Percentiles rank a stretch among this genome's conserved stretches.
phyloP scores from a whole-genome alignment of 148 eudicot species.

The Fallopia convolvulus region DNA sequence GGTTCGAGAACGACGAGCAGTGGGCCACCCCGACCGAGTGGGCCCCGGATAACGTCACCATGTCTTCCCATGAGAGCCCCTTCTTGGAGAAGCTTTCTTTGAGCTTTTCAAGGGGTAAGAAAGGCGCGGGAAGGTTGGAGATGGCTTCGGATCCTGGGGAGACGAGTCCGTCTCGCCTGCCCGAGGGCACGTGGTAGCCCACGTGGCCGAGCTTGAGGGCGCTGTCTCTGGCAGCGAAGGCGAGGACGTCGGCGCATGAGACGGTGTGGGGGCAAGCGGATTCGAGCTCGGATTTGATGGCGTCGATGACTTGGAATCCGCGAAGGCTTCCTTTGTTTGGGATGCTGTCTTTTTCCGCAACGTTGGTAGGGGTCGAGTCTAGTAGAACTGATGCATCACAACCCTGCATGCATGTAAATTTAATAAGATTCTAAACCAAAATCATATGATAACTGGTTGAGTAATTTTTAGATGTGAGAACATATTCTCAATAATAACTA shows the following conservation, averaged over 20 bases:
- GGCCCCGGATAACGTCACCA: constrained; percentile 46
- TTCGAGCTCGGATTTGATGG: constrained; percentile 32
- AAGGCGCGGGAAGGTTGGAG: constrained; percentile 30
- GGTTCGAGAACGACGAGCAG: constrained; percentile 36
- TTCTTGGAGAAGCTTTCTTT: constrained; percentile 23
- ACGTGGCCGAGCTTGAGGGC: constrained; percentile 34
- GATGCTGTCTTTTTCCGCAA: constrained; percentile 35
- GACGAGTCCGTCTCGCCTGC: constrained; percentile 40
- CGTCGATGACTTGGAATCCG: constrained; percentile 37
- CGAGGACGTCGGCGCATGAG: constrained; percentile 46
- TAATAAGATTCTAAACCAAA: too few relatives aligned
- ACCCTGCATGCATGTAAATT: constrained; percentile 18
- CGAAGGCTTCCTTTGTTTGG: constrained; percentile 32
- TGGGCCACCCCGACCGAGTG: constrained; percentile 57
- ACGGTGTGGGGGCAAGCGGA: constrained; percentile 31
- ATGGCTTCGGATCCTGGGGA: constrained; percentile 31
- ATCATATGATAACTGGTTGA: too few relatives aligned
- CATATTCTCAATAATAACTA: too few relatives aligned
- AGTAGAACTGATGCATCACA: constrained; percentile 49
- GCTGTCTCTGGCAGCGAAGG: constrained; percentile 36
- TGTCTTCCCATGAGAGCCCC: constrained; percentile 37
- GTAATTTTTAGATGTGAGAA: too few relatives aligned
- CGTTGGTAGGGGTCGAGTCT: constrained; percentile 24
- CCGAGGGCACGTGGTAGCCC: constrained; percentile 33
- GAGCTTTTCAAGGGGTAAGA: constrained; percentile 27